Conservation (phyloP, 768 basidiomycete genomes). For the Tricholomella constricta region DNA sequence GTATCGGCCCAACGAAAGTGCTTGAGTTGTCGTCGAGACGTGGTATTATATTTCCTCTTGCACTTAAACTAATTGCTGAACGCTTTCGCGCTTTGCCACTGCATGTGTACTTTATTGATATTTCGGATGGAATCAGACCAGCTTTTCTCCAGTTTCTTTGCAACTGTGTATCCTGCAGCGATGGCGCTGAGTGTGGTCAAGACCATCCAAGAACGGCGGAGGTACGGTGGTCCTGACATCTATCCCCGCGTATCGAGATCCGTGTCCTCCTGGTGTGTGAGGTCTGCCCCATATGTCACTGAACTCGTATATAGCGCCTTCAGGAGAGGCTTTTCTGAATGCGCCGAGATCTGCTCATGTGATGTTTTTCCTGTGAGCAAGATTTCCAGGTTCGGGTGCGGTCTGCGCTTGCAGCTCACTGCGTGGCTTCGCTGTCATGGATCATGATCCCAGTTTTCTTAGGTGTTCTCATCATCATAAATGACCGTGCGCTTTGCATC, state of each 20-base stretch:
- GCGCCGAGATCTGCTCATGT: neutral
- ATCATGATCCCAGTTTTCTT: neutral
- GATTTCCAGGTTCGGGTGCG: neutral
- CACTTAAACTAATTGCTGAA: neutral
- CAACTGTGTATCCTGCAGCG: no score
- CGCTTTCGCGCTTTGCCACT: neutral
- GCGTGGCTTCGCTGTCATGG: neutral
- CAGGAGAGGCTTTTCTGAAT: neutral
- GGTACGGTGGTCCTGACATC: neutral
- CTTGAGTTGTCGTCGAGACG: slow-evolving; percentile 18
- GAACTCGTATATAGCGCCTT: neutral
- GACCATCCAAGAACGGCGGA: neutral
- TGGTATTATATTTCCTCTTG: neutral
- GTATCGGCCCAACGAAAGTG: slow-evolving; percentile 50
- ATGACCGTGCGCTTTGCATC: neutral
- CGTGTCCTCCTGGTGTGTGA: no score
- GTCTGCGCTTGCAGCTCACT: neutral
- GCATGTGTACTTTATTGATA: slow-evolving; percentile 3
- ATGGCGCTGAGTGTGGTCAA: neutral
- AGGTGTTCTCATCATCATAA: neutral
- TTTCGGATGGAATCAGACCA: neutral
- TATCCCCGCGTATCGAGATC: no score
- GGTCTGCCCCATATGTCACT: no score
- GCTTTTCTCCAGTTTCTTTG: neutral
- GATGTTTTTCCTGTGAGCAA: slow-evolving; percentile 1